Conservation (phyloP, 2,329 filamentous ascomycete genomes). For the Graphium sp. region DNA sequence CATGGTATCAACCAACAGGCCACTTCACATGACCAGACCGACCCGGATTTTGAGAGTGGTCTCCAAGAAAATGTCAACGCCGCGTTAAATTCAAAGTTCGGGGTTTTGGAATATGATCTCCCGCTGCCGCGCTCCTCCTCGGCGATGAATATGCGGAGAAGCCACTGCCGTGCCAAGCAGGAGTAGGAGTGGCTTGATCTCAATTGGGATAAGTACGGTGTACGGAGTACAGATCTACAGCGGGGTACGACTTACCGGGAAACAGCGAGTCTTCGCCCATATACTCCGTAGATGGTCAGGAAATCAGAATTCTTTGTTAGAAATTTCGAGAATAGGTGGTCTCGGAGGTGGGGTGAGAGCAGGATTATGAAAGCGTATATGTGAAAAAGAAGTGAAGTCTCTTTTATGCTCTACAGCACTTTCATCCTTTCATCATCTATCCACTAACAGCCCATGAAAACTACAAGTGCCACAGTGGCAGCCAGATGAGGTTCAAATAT, state of each 20-base stretch:
- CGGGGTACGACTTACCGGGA: slow-evolving; percentile 3
- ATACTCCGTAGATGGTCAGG: slow-evolving; percentile 3
- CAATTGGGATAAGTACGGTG: slow-evolving; percentile 7
- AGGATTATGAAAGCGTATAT: too few species aligned
- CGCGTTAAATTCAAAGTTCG: neutral
- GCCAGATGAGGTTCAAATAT: too few species aligned
- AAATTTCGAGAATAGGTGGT: slow-evolving; percentile 1
- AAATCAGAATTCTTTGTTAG: slow-evolving; percentile 1
- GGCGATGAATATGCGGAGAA: slow-evolving; percentile 1
- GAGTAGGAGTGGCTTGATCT: slow-evolving; percentile 9
- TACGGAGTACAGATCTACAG: too few species aligned
- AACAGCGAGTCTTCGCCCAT: slow-evolving; percentile 1
- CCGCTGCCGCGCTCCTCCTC: slow-evolving; percentile 1
- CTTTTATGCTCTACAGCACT: too few species aligned
- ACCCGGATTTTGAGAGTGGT: slow-evolving; percentile 1
- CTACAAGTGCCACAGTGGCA: too few species aligned
- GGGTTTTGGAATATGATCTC: neutral
- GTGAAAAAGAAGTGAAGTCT: too few species aligned
- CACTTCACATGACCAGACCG: neutral
- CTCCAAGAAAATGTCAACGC: slow-evolving; percentile 1
- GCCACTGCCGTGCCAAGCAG: slow-evolving; percentile 6
- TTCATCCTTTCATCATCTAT: too few species aligned
- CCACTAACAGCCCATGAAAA: too few species aligned
- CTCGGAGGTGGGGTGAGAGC: too few species aligned
- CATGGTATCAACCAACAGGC: neutral